Evolutionary conservation across 2,329 filamentous ascomycete species (phyloP), one percentile per base, ranked within the genome.

Genomic region (Coleophoma eucalyptorum): DNA sequence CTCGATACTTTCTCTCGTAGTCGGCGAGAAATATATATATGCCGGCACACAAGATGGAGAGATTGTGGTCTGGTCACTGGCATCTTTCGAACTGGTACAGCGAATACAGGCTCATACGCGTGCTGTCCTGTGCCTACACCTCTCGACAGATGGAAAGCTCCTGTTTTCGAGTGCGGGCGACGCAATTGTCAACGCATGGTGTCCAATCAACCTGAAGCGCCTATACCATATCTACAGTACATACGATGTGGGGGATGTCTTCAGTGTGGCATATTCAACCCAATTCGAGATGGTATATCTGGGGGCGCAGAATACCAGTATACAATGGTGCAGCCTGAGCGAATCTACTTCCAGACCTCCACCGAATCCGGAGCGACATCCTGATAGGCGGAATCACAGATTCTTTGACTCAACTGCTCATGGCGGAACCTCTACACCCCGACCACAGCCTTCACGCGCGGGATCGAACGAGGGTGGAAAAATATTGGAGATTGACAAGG

Each of bases 331-430:
- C 60, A 80, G 85, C 57, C 72, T 96, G 50, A 81, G 81, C 60
- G 81, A 89, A 55, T 79, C 82, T 20, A 74, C 77, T 31, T 71
- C 77, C 19, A 73, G 78, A 58, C 87, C 80, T 16, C 72, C 75
- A 4, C 83, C 80, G 47, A 82, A 82, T 52, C 84, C 83, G 8
- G 77, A 81, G 10, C 81, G 81, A 40, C 90, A 93, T 58, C 89
- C 89, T 0, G 86, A 87, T 33, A 80, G 85, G 54, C 80, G 90
- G 37, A 87, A 88, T 54, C 90, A 96, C 67, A 81, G 88, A 20
- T 97, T 97, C 73, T 97, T 97, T 65, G 93, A 97, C 69, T 96
- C 92, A 48, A 91, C 92, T 1, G 86, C 93, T 1, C 90, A 90
- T 26, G 94, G 93, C 15, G 79, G 86, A 2, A 84, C 83, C 43